Evolutionary conservation across 2,329 filamentous ascomycete species (phyloP).

Genomic region (Thielaviopsis ethacetica): DNA sequence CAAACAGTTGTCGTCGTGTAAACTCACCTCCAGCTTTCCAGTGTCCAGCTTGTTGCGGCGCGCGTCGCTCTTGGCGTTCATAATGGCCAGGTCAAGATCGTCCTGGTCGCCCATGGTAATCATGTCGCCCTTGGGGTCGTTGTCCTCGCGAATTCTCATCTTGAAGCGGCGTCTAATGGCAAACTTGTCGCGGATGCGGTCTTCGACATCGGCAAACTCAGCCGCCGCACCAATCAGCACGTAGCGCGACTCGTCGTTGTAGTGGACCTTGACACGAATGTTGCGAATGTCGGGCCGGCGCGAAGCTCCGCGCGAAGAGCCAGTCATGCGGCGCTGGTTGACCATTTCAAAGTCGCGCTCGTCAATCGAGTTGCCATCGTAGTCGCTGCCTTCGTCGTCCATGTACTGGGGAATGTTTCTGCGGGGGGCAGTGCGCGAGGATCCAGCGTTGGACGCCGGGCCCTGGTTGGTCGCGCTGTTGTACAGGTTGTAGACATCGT

Average conservation of each 20-base stretch:
- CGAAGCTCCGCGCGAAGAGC: conserved; percentile 35
- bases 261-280: conserved; percentile 84
- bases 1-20: neutral
- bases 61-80: conserved; percentile 49
- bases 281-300: conserved; percentile 53
- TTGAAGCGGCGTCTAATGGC: conserved; percentile 62
- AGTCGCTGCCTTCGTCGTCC: conserved; percentile 57
- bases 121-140: conserved; percentile 64
- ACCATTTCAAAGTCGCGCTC: conserved; percentile 71
- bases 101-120: conserved; percentile 96
- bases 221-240: conserved; percentile 65
- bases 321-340: conserved; percentile 29
- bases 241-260: conserved; percentile 73
- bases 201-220: conserved; percentile 61
- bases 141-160: conserved; percentile 77
- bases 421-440: conserved; percentile 25
- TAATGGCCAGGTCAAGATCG: conserved; percentile 77
- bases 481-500: conserved; percentile 21
- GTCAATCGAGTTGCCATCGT: conserved; percentile 54
- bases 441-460: conserved; percentile 23
- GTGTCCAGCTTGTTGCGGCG: conserved; percentile 62
- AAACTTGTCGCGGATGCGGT: conserved; percentile 76
- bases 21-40: conserved; percentile 84
- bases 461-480: conserved; percentile 23
- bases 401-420: conserved; percentile 43